A percentile compares a stretch with the other conserved stretches of the same genome.
Evolutionary conservation across 768 basidiomycete species (phyloP).

Genomic region (Lentinus tigrinus): DNA sequence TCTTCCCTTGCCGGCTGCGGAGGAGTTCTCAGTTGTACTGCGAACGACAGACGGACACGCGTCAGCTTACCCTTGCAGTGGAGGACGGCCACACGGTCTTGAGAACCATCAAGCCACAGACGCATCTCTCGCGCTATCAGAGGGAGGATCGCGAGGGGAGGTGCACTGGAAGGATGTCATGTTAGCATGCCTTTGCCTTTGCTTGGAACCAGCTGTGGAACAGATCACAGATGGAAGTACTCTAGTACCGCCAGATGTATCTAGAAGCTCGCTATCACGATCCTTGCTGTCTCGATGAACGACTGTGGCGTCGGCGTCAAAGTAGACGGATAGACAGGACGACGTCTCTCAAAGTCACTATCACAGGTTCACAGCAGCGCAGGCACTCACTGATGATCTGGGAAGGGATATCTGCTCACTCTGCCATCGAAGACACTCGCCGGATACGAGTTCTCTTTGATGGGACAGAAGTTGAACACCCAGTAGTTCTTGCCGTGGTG

Average conservation of each 20-base stretch:
- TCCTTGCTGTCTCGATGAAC: no score
- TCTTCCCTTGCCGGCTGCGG: conserved; percentile 73
- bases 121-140: conserved; percentile 74
- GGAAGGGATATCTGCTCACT: conserved; percentile 84
- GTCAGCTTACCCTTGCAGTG: conserved; percentile 83
- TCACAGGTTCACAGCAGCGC: background rate
- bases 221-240: no score
- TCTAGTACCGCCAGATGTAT: background rate
- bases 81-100: conserved; percentile 71
- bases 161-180: conserved; percentile 46
- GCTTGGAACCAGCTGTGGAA: background rate
- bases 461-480: conserved; percentile 88
- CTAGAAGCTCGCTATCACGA: background rate
- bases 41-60: no score
- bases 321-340: no score
- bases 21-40: conserved; percentile 2
- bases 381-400: conserved; percentile 78
- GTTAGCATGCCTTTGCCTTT: background rate
- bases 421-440: conserved; percentile 65
- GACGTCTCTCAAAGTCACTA: no score
- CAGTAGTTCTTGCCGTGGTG: conserved; percentile 77
- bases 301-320: no score
- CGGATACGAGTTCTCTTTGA: conserved; percentile 78
- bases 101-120: conserved; percentile 64
- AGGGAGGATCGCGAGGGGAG: conserved; percentile 73